Percentiles rank a stretch among this genome's conserved stretches.
Conservation (phyloP, 495 filamentous ascomycete genomes). For the Tuber magnatum region DNA sequence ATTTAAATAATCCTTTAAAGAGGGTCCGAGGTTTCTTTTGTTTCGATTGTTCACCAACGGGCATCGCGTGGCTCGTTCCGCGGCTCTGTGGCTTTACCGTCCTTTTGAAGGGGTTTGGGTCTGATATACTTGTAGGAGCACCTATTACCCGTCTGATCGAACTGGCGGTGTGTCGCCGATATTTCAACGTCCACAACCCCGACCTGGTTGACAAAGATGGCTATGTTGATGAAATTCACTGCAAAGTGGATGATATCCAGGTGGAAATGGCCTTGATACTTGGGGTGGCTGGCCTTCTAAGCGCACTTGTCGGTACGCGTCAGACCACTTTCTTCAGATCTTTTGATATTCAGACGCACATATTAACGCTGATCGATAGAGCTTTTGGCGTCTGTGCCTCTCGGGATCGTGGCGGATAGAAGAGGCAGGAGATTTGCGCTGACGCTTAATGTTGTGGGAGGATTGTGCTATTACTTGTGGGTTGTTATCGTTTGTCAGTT, state of each 20-base stretch:
- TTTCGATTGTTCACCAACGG: neutral
- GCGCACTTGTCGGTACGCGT: slow-evolving; percentile 6
- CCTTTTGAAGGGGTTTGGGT: slow-evolving; percentile 9
- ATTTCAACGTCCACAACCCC: neutral
- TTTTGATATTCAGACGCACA: neutral
- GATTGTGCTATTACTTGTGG: neutral
- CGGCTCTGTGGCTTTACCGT: neutral
- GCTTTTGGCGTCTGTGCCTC: slow-evolving; percentile 9
- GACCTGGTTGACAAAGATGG: neutral
- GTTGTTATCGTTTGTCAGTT: slow-evolving; percentile 3
- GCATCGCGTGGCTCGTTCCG: neutral
- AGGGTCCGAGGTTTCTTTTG: neutral
- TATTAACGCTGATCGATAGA: slow-evolving; percentile 7
- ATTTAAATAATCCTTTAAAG: neutral
- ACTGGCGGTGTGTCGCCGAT: neutral
- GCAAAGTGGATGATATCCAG: slow-evolving; percentile 2
- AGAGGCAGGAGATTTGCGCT: neutral
- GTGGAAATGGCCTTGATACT: neutral
- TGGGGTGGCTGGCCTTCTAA: neutral
- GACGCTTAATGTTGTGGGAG: slow-evolving; percentile 1
- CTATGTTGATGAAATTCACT: slow-evolving; percentile 3
- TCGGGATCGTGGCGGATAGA: slow-evolving; percentile 2
- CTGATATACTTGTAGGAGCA: neutral
- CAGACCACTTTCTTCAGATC: neutral
- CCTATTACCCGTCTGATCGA: slow-evolving; percentile 12